Percentiles rank a stretch among this genome's conserved stretches.
phyloP scores from a whole-genome alignment of 2,329 filamentous ascomycete genomes.

The Blastomyces emzantsi region DNA sequence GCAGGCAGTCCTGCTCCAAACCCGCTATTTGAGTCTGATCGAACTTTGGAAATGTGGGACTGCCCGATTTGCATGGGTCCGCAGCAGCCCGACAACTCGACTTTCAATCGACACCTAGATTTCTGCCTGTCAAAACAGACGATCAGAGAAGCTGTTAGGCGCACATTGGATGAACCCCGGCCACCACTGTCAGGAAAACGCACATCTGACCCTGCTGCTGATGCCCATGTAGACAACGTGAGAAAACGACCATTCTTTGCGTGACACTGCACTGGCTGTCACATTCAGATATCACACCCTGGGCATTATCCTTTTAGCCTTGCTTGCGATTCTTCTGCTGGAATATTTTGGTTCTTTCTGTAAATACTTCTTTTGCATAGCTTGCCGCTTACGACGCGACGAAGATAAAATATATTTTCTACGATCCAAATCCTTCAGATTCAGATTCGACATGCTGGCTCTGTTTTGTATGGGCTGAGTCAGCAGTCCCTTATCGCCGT shows the following conservation, averaged over 20 bases:
- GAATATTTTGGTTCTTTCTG: neutral
- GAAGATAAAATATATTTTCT: neutral
- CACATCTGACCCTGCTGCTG: conserved; percentile 25
- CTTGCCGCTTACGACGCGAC: neutral
- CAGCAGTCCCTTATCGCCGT: neutral
- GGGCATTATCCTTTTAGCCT: neutral
- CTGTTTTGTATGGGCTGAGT: neutral
- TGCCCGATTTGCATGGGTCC: conserved; percentile 81
- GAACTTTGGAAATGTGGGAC: conserved; percentile 49
- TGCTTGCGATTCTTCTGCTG: neutral
- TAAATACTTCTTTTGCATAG: neutral
- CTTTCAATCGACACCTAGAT: conserved; percentile 89
- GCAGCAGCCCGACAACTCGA: conserved; percentile 62
- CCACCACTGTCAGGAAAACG: conserved; percentile 22
- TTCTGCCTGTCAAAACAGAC: conserved; percentile 77
- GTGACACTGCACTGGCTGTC: neutral
- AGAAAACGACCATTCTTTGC: conserved; percentile 17
- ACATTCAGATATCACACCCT: neutral
- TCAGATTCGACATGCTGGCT: too few species aligned
- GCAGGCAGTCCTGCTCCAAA: neutral
- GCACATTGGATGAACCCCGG: conserved; percentile 24
- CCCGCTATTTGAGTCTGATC: neutral
- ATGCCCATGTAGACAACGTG: conserved; percentile 29
- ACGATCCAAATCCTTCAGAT: too few species aligned
- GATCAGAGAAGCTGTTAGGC: conserved; percentile 72